Percentiles rank a stretch among this genome's conserved stretches.
Evolutionary conservation across 768 basidiomycete genomes (phyloP).

Genomic region (Tephrocybe sp.): DNA sequence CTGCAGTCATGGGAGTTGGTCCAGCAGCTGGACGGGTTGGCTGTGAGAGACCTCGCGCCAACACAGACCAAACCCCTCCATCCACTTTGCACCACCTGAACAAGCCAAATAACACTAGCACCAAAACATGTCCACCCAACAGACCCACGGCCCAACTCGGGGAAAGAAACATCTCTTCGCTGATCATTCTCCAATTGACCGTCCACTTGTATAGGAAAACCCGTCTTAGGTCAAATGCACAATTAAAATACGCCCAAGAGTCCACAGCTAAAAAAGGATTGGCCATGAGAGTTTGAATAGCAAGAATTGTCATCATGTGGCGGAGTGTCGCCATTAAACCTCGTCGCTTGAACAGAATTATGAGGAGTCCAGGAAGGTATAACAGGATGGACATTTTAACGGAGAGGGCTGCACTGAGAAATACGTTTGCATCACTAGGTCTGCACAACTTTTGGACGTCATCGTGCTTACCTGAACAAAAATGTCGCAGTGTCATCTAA

Average conservation of each 20-base stretch:
- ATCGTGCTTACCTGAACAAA: slow-evolving; percentile 64
- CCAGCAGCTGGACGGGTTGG: slow-evolving; percentile 54
- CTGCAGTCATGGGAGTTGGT: slow-evolving; percentile 44
- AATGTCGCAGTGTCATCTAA: slow-evolving; percentile 61
- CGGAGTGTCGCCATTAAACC: slow-evolving; percentile 54
- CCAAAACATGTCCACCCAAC: slow-evolving; percentile 60
- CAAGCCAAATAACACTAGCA: slow-evolving; percentile 63
- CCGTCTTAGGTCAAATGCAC: slow-evolving; percentile 85
- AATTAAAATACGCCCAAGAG: slow-evolving; percentile 60
- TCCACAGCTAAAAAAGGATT: slow-evolving; percentile 65
- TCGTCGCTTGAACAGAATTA: slow-evolving; percentile 73
- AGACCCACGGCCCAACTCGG: slow-evolving; percentile 57
- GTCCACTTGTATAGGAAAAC: slow-evolving; percentile 96
- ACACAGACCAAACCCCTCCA: slow-evolving; percentile 59
- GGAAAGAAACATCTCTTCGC: slow-evolving; percentile 74
- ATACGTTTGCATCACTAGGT: not conserved
- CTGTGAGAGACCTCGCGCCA: slow-evolving; percentile 49
- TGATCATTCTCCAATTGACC: slow-evolving; percentile 93
- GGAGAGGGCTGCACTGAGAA: slow-evolving; percentile 70
- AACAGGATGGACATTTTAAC: slow-evolving; percentile 94
- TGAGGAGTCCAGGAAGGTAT: slow-evolving; percentile 84
- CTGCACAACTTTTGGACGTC: not conserved
- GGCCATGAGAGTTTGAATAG: slow-evolving; percentile 61
- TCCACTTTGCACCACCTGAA: slow-evolving; percentile 74
- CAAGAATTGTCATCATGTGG: slow-evolving; percentile 44